Evolutionary conservation across 805 yeast genomes (phyloP), one percentile per base, ranked within the genome.

Genomic region (Tetrapisispora pingtungensis): DNA sequence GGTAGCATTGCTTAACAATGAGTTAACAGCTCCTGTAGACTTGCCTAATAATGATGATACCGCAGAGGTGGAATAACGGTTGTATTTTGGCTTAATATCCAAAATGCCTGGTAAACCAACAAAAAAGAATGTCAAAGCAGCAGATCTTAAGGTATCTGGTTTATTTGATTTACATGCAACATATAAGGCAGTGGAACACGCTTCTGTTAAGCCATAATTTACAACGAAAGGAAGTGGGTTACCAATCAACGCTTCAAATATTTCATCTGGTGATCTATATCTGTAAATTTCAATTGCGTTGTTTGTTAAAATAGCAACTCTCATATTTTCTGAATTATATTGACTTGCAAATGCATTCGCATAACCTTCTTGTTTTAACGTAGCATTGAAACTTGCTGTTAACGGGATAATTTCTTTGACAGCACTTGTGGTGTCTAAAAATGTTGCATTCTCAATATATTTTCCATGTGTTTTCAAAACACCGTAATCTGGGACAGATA

Each of bases 271-370:
- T 3, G 88, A 81, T 60, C 87, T 75, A 53, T 81, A 81, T 51
- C 81, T 80, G 61, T 80, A 86, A 34, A 85, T 72, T 54, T 80
- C 81, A 32, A 90, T 76, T 2, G 95, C 88, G 17, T 77, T 75
- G 53, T 76, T 78, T 2, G 98, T 89, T 55, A 93, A 68, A 1
- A 90, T 79, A 0, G 95, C 96, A 57, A 89, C 74, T 54, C 77
- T 78, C 38, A 84, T 73, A 0, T 85, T 78, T 17, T 72, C 70
- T 17, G 75, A 64, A 15, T 80, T 75, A 57, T 86, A 90, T 55
- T 89, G 97, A 7, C 90, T 80, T 1, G 96, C 95, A 62, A 85
- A 78, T 47, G 80, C 80, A 59, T 90, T 89, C 10, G 87, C 85
- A 58, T 80, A 86, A 2, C 96, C 96, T 53, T 71, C 77, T 18